These are phyloP conservation scores for Podaxis carcinomalis DNA, from an alignment of 768 basidiomycete species.

Conservation along the genomic window DNA sequence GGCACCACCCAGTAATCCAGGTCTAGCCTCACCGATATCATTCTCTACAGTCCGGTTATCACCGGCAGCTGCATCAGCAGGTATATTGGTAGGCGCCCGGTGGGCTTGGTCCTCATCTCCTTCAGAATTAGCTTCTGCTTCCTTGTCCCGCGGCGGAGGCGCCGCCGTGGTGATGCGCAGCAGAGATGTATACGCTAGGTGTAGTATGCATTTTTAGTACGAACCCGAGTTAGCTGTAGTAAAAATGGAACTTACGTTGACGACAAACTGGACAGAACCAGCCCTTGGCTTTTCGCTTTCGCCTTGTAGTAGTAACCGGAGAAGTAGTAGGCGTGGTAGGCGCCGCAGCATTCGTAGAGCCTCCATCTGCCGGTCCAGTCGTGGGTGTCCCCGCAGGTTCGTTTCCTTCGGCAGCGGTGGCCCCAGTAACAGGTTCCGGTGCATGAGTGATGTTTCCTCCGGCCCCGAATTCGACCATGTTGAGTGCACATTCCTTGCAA, in stretches of 20 bases:
- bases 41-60: background rate
- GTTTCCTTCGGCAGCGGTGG: constrained; percentile 21
- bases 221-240: background rate
- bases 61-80: background rate
- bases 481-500: constrained; percentile 91
- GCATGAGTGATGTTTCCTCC: constrained; percentile 78
- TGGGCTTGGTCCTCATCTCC: constrained; percentile 17
- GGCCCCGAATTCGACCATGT: constrained; percentile 97
- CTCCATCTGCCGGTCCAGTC: constrained; percentile 19
- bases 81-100: background rate
- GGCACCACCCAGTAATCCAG: constrained; percentile 19
- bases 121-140: constrained; percentile 18
- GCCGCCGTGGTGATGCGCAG: constrained; percentile 74
- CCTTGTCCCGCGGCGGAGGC: constrained; percentile 33
- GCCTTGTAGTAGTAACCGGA: constrained; percentile 42
- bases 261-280: constrained; percentile 98
- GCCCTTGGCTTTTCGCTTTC: constrained; percentile 92
- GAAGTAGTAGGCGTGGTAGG: constrained; percentile 21
- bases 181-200: constrained; percentile 80
- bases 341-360: constrained; percentile 22
- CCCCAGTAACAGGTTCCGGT: constrained; percentile 33
- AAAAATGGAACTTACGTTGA: constrained; percentile 62
- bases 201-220: background rate
- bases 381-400: constrained; percentile 33
- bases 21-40: constrained; percentile 13